These are phyloP conservation scores for Neohortaea acidophila DNA, from an alignment of 495 filamentous ascomycete genomes.

Conservation along the genomic window DNA sequence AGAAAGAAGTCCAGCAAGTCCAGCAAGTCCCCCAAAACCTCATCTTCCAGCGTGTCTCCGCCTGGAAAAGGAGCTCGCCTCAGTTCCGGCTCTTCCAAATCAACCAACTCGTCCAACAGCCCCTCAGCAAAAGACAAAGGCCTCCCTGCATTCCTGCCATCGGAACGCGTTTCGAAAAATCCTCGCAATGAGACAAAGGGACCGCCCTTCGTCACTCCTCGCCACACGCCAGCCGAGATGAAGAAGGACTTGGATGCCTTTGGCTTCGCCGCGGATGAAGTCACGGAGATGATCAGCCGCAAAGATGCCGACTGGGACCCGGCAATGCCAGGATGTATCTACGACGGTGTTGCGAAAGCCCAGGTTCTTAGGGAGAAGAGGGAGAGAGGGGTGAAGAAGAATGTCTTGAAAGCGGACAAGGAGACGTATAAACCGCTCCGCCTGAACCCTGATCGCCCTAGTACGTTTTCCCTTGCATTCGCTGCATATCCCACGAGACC, in stretches of 20 bases:
- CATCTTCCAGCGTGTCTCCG: neutral
- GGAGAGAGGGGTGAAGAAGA: conserved; percentile 1
- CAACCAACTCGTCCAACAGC: neutral
- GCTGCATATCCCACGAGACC: neutral
- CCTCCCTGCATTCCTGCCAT: neutral
- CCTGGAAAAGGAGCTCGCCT: neutral
- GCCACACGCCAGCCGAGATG: neutral
- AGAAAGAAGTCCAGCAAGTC: too few relatives aligned
- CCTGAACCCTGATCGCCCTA: neutral
- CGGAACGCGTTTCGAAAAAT: neutral
- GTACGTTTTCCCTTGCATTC: conserved; percentile 2
- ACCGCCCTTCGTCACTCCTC: neutral
- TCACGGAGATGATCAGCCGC: neutral
- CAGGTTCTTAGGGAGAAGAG: neutral
- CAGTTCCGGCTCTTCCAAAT: neutral
- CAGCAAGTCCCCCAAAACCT: neutral
- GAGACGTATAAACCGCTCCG: conserved; percentile 6
- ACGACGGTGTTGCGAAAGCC: neutral
- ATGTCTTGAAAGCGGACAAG: neutral
- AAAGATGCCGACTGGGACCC: neutral
- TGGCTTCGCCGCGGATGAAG: conserved; percentile 1
- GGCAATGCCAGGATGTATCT: neutral
- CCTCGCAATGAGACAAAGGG: neutral
- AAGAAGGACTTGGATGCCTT: conserved; percentile 5
- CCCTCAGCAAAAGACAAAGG: neutral